Conservation (phyloP, 768 basidiomycete genomes). For the Pisolithus orientalis region DNA sequence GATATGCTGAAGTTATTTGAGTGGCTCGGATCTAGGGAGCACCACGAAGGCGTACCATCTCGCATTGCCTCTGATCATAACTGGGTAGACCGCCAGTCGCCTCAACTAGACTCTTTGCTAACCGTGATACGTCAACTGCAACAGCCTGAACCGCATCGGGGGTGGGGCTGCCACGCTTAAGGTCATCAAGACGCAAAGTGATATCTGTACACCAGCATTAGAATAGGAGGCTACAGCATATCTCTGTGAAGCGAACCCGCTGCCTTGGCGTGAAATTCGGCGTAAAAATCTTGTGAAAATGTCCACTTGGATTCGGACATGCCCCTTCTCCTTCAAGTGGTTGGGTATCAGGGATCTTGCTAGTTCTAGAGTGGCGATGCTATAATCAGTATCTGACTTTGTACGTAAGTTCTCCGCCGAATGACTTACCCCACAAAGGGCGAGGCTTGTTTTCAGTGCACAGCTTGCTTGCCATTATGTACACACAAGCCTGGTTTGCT, state of each 20-base stretch:
- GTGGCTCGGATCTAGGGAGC: neutral
- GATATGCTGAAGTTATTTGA: conserved; percentile 48
- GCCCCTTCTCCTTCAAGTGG: no score
- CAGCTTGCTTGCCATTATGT: no score
- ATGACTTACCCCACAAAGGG: no score
- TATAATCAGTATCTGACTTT: no score
- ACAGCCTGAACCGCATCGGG: conserved; percentile 38
- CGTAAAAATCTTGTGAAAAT: conserved; percentile 24
- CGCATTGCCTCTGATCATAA: conserved; percentile 71
- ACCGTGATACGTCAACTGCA: conserved; percentile 45
- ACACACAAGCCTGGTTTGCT: no score
- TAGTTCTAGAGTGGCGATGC: no score
- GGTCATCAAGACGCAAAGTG: conserved; percentile 37
- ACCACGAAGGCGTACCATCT: conserved; percentile 42
- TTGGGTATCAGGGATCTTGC: no score
- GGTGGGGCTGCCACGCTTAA: conserved; percentile 27
- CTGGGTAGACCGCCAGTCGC: conserved; percentile 59
- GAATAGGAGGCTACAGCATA: neutral
- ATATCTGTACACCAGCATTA: conserved; percentile 37
- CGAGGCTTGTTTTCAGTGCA: no score
- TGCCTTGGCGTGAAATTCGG: conserved; percentile 16
- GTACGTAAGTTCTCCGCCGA: no score
- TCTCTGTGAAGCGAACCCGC: conserved; percentile 16
- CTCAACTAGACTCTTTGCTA: conserved; percentile 58
- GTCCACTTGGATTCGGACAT: conserved; percentile 25